Evolutionary conservation across 2,329 filamentous ascomycete species (phyloP).

Genomic region (Mariannaea sp.): DNA sequence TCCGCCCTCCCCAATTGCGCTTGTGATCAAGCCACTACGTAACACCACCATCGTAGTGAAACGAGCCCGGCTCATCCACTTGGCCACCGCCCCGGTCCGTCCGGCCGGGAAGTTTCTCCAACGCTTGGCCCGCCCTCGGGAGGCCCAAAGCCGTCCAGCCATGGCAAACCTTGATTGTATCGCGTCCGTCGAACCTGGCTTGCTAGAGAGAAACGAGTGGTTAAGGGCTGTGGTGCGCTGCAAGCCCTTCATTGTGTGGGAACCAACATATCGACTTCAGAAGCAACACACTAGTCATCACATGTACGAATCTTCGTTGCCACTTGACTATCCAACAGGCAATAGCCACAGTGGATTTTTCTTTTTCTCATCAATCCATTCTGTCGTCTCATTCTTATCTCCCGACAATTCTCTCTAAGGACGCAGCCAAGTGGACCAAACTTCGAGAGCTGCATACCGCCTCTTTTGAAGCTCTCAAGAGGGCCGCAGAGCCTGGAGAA

Average conservation of each 20-base stretch:
- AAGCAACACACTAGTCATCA: no score
- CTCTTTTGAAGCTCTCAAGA: constrained; percentile 18
- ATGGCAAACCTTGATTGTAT: not conserved
- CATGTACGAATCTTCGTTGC: no score
- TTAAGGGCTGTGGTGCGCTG: no score
- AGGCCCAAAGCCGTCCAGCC: not conserved
- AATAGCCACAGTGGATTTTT: no score
- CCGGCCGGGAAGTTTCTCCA: constrained; percentile 6
- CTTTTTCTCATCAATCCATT: not conserved
- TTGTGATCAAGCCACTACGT: not conserved
- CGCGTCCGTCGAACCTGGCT: no score
- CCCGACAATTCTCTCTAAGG: constrained; percentile 11
- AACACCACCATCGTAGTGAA: constrained; percentile 5
- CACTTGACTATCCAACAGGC: no score
- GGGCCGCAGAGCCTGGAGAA: not conserved
- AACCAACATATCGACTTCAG: no score
- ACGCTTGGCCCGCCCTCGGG: not conserved
- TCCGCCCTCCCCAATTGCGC: not conserved
- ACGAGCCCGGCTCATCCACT: constrained; percentile 14
- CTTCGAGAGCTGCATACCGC: constrained; percentile 29
- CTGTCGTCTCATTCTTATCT: no score
- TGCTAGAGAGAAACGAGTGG: no score
- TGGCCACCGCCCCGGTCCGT: constrained; percentile 17
- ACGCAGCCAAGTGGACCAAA: constrained; percentile 27
- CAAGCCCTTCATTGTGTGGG: no score